Conservation (phyloP, 1,284 basidiomycete species). For the Microbotryum violaceum region DNA sequence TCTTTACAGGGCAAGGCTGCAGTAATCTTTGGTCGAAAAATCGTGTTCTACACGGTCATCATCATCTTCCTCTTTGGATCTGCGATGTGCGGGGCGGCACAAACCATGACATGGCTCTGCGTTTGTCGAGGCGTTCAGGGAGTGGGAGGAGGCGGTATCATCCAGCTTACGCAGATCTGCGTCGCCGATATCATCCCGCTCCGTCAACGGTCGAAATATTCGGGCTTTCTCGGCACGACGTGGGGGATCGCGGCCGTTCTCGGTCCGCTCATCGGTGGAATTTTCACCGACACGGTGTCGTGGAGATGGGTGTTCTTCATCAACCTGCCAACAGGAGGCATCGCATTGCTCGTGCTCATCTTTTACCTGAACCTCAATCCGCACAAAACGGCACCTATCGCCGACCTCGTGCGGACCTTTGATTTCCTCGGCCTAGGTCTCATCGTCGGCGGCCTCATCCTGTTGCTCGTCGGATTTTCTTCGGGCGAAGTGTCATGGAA, state of each 20-base stretch:
- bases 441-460: constrained; percentile 48
- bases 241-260: constrained; percentile 69
- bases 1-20: constrained; percentile 58
- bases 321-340: constrained; percentile 47
- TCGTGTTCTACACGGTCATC: constrained; percentile 61
- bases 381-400: constrained; percentile 3
- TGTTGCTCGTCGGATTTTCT: constrained; percentile 26
- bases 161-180: constrained; percentile 53
- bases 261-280: constrained; percentile 55
- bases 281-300: constrained; percentile 43
- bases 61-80: constrained; percentile 68
- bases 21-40: constrained; percentile 56
- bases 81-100: constrained; percentile 70
- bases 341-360: constrained; percentile 50
- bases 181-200: constrained; percentile 63
- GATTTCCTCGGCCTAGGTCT: constrained; percentile 68
- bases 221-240: constrained; percentile 63
- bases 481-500: constrained; percentile 39
- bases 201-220: constrained; percentile 62
- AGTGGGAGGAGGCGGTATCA: constrained; percentile 63
- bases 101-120: constrained; percentile 66
- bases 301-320: constrained; percentile 38
- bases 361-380: constrained; percentile 73
- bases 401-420: constrained; percentile 48
- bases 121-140: constrained; percentile 70